Percentiles rank a stretch among this genome's conserved stretches.
Conservation (phyloP, 1,284 basidiomycete genomes). For the Pisolithus thermaeus region DNA sequence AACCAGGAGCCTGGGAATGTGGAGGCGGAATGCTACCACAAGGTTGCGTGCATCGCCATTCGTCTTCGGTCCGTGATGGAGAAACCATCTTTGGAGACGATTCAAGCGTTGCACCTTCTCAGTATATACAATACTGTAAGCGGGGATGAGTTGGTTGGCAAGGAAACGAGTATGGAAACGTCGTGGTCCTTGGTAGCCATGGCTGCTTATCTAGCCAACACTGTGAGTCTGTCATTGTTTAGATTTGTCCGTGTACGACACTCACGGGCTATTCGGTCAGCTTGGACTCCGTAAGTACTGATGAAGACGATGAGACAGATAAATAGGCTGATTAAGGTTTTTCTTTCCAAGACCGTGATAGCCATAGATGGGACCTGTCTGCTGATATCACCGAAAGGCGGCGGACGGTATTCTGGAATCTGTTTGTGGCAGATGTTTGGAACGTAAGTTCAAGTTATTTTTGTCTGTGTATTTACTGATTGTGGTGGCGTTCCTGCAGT, state of each 20-base stretch:
- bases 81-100: conserved; percentile 59
- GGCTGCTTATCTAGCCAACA: conserved; percentile 52
- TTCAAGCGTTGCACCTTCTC: conserved; percentile 57
- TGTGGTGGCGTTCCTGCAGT: conserved; percentile 30
- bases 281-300: conserved; percentile 49
- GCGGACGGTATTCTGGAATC: conserved; percentile 54
- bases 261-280: conserved; percentile 29
- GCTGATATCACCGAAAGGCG: conserved; percentile 50
- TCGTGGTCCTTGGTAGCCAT: conserved; percentile 54
- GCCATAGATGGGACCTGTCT: conserved; percentile 46
- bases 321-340: conserved; percentile 9
- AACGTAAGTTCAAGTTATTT: conserved; percentile 25
- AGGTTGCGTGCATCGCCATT: conserved; percentile 53
- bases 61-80: conserved; percentile 57
- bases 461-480: conserved; percentile 7
- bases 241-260: conserved; percentile 7
- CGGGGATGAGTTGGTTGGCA: conserved; percentile 30
- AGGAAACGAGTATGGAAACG: conserved; percentile 51
- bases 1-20: conserved; percentile 30
- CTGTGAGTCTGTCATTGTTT: conserved; percentile 36
- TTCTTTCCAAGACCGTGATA: conserved; percentile 47
- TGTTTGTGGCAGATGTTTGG: conserved; percentile 48
- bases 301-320: conserved; percentile 8
- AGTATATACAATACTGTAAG: conserved; percentile 50
- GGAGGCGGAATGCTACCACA: conserved; percentile 57